phyloP scores from a whole-genome alignment of 1,284 basidiomycete genomes.

The Austroboletus novae-zelandiae region DNA sequence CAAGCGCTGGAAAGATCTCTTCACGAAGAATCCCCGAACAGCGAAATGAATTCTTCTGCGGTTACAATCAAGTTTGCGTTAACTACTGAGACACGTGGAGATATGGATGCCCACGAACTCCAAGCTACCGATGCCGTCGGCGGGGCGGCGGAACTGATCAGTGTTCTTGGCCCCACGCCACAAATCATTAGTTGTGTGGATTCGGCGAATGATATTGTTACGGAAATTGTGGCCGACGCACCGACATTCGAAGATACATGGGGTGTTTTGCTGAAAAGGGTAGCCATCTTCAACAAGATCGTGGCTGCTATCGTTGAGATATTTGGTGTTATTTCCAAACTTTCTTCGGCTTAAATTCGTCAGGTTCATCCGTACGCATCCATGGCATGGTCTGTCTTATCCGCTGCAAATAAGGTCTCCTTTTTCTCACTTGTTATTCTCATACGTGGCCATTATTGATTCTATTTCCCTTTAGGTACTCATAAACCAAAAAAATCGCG shows the following conservation, averaged over 20 bases:
- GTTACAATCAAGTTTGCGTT: constrained; percentile 18
- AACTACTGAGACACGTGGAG: background rate
- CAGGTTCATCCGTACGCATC: constrained; percentile 22
- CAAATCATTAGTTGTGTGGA: background rate
- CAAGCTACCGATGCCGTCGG: constrained; percentile 19
- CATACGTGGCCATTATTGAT: background rate
- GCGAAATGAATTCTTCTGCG: background rate
- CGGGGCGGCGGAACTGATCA: background rate
- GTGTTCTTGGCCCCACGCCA: background rate
- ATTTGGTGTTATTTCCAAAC: background rate
- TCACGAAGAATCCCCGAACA: background rate
- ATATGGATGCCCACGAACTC: background rate
- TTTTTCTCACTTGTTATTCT: background rate
- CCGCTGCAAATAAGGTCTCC: constrained; percentile 18
- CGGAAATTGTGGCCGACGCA: background rate
- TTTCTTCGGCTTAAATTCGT: background rate
- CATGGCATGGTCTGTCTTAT: constrained; percentile 23
- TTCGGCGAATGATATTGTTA: background rate
- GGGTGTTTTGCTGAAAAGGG: constrained; percentile 14
- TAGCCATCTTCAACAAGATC: constrained; percentile 11
- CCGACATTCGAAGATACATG: constrained; percentile 20
- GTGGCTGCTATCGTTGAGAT: constrained; percentile 15
- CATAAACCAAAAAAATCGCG: constrained; percentile 15
- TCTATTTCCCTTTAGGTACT: constrained; percentile 13
- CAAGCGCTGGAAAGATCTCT: constrained; percentile 19